Base-by-base conservation (phyloP, 768 basidiomycete species). In the Pleurotus tuoliensis region DNA sequence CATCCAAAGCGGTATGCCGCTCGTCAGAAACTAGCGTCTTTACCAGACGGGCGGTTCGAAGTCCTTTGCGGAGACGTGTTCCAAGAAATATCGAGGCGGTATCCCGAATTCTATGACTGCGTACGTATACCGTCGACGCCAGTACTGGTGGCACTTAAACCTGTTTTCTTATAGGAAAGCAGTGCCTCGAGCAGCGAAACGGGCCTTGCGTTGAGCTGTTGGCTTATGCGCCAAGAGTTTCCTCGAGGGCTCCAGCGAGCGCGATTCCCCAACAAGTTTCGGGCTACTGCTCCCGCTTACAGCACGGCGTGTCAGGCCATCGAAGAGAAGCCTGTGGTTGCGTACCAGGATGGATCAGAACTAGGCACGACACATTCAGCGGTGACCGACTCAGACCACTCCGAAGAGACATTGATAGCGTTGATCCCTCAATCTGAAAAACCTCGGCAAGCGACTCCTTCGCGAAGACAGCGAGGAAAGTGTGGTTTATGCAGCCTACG, bases 1-100 rank as follows among this genome's bases (percentile, higher is more conserved):
- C 89, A 91, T 67, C 88, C 88, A 4, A 91, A 90, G 66, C 80
- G 88, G 30, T 90, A 91, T 64, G 86, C 89, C 8, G 16, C 37
- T n/a, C 51, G 51, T 3, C 51, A 53, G 51, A 41, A 53, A n/a
- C 37, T 53, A 25, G 15, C 51, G 18, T 20, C 6, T 2, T 38
- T 53, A 34, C n/a, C 51, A 4, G 15, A 9, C 11, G n/a, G 18
- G 8, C 51, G 39, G 12, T 53, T 53, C 25, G 39, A 39, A 18
- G 34, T 40, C 18, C 72, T 91, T 5, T 86, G 85, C 0, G 83
- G 84, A 46, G 88, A 91, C 66, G 88, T 91, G 5, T 88, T 80
- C 66, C 86, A 77, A 61, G 88, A 91, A 64, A 75, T 91, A 20
- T 78, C 80, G 4, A 69, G 89, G 50, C 75, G 89, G 20, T 90